These are phyloP conservation scores for Aphanomyces invadans DNA, from an alignment of 352 stramenopile genomes.

Conservation along the genomic window DNA sequence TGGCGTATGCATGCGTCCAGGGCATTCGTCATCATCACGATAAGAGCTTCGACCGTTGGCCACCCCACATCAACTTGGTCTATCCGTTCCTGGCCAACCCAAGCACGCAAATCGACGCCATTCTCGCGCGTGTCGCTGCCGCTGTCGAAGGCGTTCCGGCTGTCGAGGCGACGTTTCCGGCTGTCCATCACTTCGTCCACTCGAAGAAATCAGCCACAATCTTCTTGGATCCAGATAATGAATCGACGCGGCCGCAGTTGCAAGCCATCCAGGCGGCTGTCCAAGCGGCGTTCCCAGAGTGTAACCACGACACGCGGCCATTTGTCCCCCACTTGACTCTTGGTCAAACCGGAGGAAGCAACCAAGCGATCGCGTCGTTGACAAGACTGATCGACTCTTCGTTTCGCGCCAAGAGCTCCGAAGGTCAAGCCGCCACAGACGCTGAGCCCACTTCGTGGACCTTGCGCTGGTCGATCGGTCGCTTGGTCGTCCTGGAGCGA, in stretches of 20 bases:
- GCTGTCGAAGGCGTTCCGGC: not conserved
- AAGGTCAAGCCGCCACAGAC: not conserved
- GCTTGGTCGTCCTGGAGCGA: slow-evolving; percentile 5
- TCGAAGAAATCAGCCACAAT: not conserved
- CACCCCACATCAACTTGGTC: slow-evolving; percentile 15
- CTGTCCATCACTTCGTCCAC: not conserved
- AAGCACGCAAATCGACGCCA: not conserved
- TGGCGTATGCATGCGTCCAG: not conserved
- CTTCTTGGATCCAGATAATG: slow-evolving; percentile 1
- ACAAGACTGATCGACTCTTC: not conserved
- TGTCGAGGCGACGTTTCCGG: not conserved
- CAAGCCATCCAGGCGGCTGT: not conserved
- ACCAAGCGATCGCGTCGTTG: not conserved
- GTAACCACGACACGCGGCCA: slow-evolving; percentile 11
- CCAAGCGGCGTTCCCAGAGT: slow-evolving; percentile 12
- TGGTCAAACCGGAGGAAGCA: not conserved
- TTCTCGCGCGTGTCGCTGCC: not conserved
- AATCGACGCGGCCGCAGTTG: not conserved
- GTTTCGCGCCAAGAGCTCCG: not conserved
- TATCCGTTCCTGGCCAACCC: slow-evolving; percentile 11
- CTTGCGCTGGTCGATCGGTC: not conserved
- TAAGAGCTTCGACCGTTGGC: slow-evolving; percentile 7
- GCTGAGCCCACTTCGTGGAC: not conserved
- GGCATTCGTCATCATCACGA: not conserved
- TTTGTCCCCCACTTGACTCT: slow-evolving; percentile 8